Evolutionary conservation across 1,284 basidiomycete species (phyloP).

Genomic region (Sparassis latifolia): DNA sequence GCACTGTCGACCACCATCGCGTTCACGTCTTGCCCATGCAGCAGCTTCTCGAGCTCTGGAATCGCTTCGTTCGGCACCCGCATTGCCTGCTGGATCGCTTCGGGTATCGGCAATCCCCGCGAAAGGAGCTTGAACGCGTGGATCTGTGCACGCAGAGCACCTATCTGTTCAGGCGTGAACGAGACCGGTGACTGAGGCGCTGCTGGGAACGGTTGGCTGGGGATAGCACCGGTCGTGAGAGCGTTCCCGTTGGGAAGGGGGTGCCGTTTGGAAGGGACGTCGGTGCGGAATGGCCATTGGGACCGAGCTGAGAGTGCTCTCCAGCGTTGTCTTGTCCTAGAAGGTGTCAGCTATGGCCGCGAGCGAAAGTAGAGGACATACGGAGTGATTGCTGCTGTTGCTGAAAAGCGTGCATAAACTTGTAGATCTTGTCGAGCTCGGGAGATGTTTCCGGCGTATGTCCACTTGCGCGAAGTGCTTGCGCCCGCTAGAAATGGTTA

Average conservation of each 20-base stretch:
- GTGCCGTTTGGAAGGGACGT: conserved; percentile 21
- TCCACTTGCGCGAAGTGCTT: conserved; percentile 25
- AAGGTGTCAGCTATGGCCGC: conserved; percentile 11
- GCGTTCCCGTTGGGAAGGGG: conserved; percentile 18
- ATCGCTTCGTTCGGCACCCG: conserved; percentile 53
- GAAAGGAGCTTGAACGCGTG: conserved; percentile 83
- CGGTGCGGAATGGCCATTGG: conserved; percentile 16
- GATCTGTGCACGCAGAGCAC: conserved; percentile 83
- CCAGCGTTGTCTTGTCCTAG: not conserved
- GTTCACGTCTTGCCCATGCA: conserved; percentile 52
- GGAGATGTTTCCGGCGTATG: conserved; percentile 28
- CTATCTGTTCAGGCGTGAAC: conserved; percentile 82
- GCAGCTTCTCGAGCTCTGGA: conserved; percentile 57
- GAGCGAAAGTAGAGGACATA: conserved; percentile 8
- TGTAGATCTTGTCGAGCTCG: conserved; percentile 29
- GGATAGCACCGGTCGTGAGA: conserved; percentile 24
- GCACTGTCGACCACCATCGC: conserved; percentile 70
- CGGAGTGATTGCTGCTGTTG: conserved; percentile 15
- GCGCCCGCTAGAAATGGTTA: conserved; percentile 25
- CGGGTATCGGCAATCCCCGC: conserved; percentile 77
- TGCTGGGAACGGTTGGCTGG: conserved; percentile 24
- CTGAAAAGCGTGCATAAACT: conserved; percentile 23
- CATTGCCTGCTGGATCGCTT: conserved; percentile 75
- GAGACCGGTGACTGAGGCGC: conserved; percentile 59
- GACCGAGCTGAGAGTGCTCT: conserved; percentile 13